These are phyloP conservation scores for Chytriomyces confervae DNA, from an alignment of 192 early-diverging fungal species.

Conservation along the genomic window DNA sequence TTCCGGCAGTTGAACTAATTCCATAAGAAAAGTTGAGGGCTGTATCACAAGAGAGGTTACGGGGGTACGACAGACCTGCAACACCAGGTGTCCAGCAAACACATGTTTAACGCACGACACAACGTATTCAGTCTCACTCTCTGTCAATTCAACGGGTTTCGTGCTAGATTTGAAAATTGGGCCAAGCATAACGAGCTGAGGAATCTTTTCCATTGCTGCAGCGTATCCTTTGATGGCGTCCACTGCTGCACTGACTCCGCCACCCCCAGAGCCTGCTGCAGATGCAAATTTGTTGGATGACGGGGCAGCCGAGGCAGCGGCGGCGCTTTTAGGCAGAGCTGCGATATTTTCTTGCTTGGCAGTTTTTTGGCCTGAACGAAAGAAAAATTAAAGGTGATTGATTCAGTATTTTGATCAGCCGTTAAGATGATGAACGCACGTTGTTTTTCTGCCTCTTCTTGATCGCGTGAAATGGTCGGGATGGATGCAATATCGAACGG, in stretches of 20 bases:
- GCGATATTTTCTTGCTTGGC: slow-evolving; percentile 44
- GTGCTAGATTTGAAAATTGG: slow-evolving; percentile 85
- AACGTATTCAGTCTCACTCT: slow-evolving; percentile 94
- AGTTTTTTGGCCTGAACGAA: slow-evolving; percentile 38
- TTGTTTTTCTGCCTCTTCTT: slow-evolving; percentile 81
- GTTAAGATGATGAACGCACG: slow-evolving; percentile 38
- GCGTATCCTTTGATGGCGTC: slow-evolving; percentile 80
- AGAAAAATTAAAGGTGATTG: slow-evolving; percentile 10
- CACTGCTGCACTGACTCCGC: slow-evolving; percentile 8
- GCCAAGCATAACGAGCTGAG: slow-evolving; percentile 84
- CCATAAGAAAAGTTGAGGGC: background rate
- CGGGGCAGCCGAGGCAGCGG: slow-evolving; percentile 13
- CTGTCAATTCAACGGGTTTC: slow-evolving; percentile 79
- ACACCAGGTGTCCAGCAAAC: slow-evolving; percentile 85
- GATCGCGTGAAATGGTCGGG: slow-evolving; percentile 82
- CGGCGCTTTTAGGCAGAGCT: slow-evolving; percentile 21
- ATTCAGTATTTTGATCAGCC: background rate
- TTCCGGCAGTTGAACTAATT: slow-evolving; percentile 87
- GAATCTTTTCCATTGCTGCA: slow-evolving; percentile 76
- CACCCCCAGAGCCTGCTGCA: slow-evolving; percentile 20
- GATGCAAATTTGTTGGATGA: slow-evolving; percentile 1
- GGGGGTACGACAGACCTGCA: slow-evolving; percentile 72
- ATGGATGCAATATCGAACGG: slow-evolving; percentile 80
- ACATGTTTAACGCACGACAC: slow-evolving; percentile 92
- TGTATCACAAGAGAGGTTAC: slow-evolving; percentile 16